A percentile compares a stretch with the other conserved stretches of the same genome.
phyloP scores from a whole-genome alignment of 2,329 filamentous ascomycete species.

The Cordyceps sp. region DNA sequence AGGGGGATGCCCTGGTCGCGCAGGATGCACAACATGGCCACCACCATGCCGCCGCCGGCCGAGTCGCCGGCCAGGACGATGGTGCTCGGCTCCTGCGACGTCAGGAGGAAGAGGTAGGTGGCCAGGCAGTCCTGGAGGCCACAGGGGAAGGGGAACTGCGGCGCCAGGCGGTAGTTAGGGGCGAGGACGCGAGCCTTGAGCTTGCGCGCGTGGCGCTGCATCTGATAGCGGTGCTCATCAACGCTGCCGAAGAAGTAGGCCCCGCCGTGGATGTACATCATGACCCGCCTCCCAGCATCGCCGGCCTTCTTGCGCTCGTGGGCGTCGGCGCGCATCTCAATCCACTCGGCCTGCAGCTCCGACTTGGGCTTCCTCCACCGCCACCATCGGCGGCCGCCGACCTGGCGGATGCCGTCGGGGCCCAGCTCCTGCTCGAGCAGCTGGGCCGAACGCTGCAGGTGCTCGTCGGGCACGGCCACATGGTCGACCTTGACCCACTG shows the following conservation, averaged over 20 bases:
- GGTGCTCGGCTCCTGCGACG: constrained; percentile 57
- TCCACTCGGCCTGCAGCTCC: constrained; percentile 76
- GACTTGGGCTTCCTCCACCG: constrained; percentile 58
- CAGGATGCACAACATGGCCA: constrained; percentile 63
- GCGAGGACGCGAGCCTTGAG: constrained; percentile 81
- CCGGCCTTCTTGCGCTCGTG: constrained; percentile 48
- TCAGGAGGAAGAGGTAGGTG: constrained; percentile 69
- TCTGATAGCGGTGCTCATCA: constrained; percentile 94
- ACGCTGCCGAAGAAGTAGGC: constrained; percentile 93
- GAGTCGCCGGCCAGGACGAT: constrained; percentile 87
- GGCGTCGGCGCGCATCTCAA: constrained; percentile 74
- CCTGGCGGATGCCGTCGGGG: constrained; percentile 50
- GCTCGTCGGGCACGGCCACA: constrained; percentile 45
- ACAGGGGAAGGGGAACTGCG: constrained; percentile 92
- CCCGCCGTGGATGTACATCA: constrained; percentile 88
- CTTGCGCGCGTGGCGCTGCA: constrained; percentile 90
- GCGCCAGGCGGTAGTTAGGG: constrained; percentile 71
- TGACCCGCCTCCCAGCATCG: constrained; percentile 53
- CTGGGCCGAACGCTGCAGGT: constrained; percentile 48
- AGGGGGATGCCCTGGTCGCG: constrained; percentile 71
- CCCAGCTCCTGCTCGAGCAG: constrained; percentile 62
- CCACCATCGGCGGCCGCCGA: constrained; percentile 82
- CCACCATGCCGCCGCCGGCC: constrained; percentile 78
- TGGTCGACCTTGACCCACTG: constrained; percentile 72
- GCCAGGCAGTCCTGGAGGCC: constrained; percentile 81